These are phyloP conservation scores for Pinus taeda DNA, from an alignment of 75 land plant species.

Conservation along the genomic window DNA sequence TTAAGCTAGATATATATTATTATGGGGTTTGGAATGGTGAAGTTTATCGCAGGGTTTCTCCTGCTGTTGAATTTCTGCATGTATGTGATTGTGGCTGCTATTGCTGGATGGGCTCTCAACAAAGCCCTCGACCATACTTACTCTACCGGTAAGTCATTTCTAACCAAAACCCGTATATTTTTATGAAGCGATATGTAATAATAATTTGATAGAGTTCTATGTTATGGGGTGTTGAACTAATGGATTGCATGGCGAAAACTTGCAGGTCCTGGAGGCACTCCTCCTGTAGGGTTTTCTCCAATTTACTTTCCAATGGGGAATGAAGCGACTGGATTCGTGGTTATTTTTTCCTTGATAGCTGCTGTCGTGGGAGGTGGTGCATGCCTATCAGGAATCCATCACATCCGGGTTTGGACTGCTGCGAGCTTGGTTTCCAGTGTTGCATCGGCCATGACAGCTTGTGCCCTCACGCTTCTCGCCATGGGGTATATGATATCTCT, in stretches of 20 bases:
- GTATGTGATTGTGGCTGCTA: constrained; percentile 51
- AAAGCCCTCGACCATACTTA: constrained; percentile 53
- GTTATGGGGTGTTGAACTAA: not conserved
- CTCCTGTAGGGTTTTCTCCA: constrained; percentile 55
- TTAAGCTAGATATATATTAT: too few species aligned
- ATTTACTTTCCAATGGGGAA: constrained; percentile 66
- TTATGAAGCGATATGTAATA: not conserved
- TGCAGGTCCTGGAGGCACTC: constrained; percentile 32
- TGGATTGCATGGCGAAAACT: too few species aligned
- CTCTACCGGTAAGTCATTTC: constrained; percentile 30
- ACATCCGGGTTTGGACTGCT: constrained; percentile 45
- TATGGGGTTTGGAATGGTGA: constrained; percentile 26
- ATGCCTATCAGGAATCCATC: constrained; percentile 49
- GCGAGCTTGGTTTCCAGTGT: constrained; percentile 56
- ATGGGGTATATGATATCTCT: constrained; percentile 47
- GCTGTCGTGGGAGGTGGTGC: constrained; percentile 72
- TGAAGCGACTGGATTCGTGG: constrained; percentile 61
- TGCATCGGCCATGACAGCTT: constrained; percentile 64
- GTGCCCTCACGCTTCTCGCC: constrained; percentile 76
- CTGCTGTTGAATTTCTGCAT: constrained; percentile 66
- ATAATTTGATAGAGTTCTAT: not conserved
- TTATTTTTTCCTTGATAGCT: constrained; percentile 63
- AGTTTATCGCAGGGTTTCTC: constrained; percentile 31
- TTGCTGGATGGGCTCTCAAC: constrained; percentile 76
- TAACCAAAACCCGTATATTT: not conserved